Base-by-base conservation (phyloP, 1,139 yeast species). In the Tardiomyces digboiensis region DNA sequence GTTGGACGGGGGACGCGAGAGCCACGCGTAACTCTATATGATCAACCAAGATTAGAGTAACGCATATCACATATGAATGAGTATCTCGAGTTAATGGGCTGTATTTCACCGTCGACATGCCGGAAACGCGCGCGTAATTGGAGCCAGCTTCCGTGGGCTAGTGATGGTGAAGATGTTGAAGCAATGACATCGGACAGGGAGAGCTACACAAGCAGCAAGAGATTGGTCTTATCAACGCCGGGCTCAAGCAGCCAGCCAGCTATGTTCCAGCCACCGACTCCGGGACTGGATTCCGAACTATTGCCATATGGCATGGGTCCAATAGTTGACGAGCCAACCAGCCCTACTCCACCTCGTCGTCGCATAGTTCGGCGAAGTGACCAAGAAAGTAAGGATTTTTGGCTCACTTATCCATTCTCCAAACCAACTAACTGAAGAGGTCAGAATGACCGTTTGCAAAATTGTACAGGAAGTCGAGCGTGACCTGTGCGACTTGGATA, bases 281-380 rank as follows among this genome's bases (percentile, higher is more conserved):
- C 33, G 16, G 33, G 16, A 13, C 14, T 26, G 5, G 33, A 26
- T 8, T 5, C 10, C 5, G 33, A 26, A 5, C 5, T 26, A 13
- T 23, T 40, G 19, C 39, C 45, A 6, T 47, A 48, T 33, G 54
- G 52, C 5, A 44, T 49, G 50, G 55, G 55, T 5, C 46, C 49
- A 1, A 37, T 44, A 6, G 47, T 52, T 21, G 49, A 45, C 19
- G 52, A 51, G 26, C 54, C 53, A 10, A 26, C 37, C 6, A 48
- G 52, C 29, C 53, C 54, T 4, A 45, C 53, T 2, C 55, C 53
- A 7, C 38, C 44, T 5, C 33, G 33, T 5, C 33, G 33, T 4
- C 33, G 33, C 33, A 8, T 26, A 4, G 14, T 26, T 8, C 33
- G 33, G 33, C 33, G 33, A 4, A 16, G 14, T 16, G 33, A 26